Conservation (phyloP, 495 filamentous ascomycete genomes). For the Daldinia bambusicola region DNA sequence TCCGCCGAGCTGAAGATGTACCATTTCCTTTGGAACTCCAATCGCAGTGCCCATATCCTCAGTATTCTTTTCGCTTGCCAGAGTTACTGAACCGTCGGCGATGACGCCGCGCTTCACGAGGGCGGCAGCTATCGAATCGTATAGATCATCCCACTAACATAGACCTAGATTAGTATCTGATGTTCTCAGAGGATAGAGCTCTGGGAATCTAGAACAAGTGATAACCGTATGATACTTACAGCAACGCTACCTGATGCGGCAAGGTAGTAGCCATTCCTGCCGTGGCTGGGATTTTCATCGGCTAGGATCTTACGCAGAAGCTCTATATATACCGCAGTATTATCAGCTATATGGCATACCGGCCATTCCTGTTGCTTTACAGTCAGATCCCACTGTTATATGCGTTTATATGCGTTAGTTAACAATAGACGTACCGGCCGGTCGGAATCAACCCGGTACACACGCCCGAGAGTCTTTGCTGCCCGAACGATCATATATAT, state of each 20-base stretch:
- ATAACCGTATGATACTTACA: constrained; percentile 17
- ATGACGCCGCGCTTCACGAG: constrained; percentile 54
- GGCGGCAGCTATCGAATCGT: constrained; percentile 52
- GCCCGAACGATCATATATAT: constrained; percentile 59
- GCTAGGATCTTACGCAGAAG: constrained; percentile 57
- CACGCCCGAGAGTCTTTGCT: constrained; percentile 49
- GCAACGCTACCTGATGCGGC: constrained; percentile 57
- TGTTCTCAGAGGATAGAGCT: not conserved
- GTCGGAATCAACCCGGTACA: constrained; percentile 53
- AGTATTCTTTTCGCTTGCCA: constrained; percentile 49
- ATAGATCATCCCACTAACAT: constrained; percentile 58
- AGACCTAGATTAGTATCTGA: not conserved
- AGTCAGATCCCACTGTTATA: not conserved
- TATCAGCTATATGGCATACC: constrained; percentile 60
- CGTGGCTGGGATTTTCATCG: constrained; percentile 50
- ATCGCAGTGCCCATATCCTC: constrained; percentile 54
- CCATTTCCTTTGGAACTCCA: constrained; percentile 45
- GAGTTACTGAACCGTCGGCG: constrained; percentile 46
- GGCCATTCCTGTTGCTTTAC: constrained; percentile 55
- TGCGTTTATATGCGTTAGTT: not conserved
- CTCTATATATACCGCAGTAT: constrained; percentile 54
- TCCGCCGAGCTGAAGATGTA: constrained; percentile 54
- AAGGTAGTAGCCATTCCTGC: constrained; percentile 62
- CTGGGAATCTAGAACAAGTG: not conserved
- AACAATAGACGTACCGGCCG: constrained; percentile 44